Evolutionary conservation across 1,139 yeast species (phyloP).

Genomic region (Meyerozyma smithsonii): DNA sequence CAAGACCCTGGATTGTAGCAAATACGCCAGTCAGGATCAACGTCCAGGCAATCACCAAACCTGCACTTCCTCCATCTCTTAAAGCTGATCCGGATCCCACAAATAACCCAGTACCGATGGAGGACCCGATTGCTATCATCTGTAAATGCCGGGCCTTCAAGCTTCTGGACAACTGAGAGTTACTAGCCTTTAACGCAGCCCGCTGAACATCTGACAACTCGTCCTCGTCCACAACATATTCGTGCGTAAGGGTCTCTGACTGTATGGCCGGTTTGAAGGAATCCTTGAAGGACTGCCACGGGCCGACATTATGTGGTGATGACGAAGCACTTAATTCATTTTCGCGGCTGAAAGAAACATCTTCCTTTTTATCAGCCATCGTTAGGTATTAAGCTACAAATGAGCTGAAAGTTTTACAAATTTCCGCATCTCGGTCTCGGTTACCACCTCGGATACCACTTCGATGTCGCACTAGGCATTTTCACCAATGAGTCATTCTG

Average conservation of each 20-base stretch:
- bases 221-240: conserved; percentile 14
- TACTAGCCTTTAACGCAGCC: conserved; percentile 34
- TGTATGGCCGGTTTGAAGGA: conserved; percentile 33
- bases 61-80: conserved; percentile 62
- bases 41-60: conserved; percentile 46
- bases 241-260: conserved; percentile 16
- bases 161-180: conserved; percentile 33
- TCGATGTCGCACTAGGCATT: not conserved
- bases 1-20: conserved; percentile 37
- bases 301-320: conserved; percentile 7
- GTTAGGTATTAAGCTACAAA: not conserved
- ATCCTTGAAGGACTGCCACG: conserved; percentile 26
- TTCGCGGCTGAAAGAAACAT: not conserved
- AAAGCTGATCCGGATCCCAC: conserved; percentile 63
- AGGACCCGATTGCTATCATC: conserved; percentile 80
- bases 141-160: conserved; percentile 38
- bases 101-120: conserved; percentile 72
- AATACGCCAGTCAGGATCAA: conserved; percentile 17
- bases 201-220: conserved; percentile 30
- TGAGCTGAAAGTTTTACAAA: not conserved
- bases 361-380: not conserved
- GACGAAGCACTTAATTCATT: conserved; percentile 5
- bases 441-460: not conserved
- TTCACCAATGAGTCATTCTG: not conserved
- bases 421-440: not conserved